These are phyloP conservation scores for Exophiala viscosa DNA, from an alignment of 2,329 filamentous ascomycete species.

Conservation along the genomic window DNA sequence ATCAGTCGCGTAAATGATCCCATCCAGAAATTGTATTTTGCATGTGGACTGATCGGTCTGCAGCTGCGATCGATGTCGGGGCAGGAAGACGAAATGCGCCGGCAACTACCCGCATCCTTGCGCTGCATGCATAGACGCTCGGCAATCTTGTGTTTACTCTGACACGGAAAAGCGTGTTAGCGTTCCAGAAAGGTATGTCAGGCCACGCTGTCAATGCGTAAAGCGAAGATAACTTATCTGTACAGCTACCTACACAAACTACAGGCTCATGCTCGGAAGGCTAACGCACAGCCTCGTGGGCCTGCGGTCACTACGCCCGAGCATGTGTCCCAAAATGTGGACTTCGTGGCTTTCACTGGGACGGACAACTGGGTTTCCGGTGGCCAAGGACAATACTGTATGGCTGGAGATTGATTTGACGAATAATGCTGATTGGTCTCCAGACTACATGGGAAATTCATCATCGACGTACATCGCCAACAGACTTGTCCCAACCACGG, in stretches of 20 bases:
- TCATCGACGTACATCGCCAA: constrained; percentile 34
- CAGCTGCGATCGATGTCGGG: constrained; percentile 32
- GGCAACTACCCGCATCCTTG: constrained; percentile 36
- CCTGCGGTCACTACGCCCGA: not conserved
- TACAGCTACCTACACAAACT: constrained; percentile 34
- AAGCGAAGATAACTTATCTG: constrained; percentile 7
- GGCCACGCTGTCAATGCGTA: not conserved
- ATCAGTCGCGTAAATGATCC: constrained; percentile 24
- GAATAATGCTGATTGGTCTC: not conserved
- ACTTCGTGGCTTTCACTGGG: constrained; percentile 29
- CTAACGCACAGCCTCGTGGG: not conserved
- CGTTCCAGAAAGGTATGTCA: constrained; percentile 34
- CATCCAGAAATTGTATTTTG: constrained; percentile 10
- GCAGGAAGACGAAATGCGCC: constrained; percentile 35
- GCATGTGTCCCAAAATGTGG: constrained; percentile 36
- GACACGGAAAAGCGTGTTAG: constrained; percentile 36
- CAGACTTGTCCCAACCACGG: constrained; percentile 31
- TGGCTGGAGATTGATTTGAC: not conserved
- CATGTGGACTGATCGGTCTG: not conserved
- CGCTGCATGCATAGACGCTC: constrained; percentile 33
- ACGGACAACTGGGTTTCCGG: constrained; percentile 34
- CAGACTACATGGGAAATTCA: constrained; percentile 33
- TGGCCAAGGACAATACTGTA: constrained; percentile 33
- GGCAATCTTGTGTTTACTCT: constrained; percentile 33
- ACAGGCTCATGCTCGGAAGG: constrained; percentile 30